Percentiles rank a stretch among this genome's conserved stretches.
phyloP scores from a whole-genome alignment of 129 eudicot species.

The Artemisia argyi region DNA sequence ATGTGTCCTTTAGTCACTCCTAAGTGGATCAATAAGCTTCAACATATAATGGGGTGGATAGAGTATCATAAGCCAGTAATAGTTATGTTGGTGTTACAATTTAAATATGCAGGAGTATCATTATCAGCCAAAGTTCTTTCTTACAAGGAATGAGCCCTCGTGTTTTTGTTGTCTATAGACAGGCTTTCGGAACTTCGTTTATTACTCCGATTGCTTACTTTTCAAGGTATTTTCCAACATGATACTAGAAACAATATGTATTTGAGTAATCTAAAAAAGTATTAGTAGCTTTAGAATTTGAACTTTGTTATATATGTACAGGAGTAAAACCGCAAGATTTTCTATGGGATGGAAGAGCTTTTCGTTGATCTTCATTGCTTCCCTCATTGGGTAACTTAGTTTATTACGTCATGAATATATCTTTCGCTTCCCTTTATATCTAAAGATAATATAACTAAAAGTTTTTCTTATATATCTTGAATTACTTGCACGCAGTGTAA shows the following conservation, averaged over 20 bases:
- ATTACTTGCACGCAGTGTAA: conserved; percentile 42
- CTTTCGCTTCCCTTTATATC: too few relatives aligned
- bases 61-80: neutral
- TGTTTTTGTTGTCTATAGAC: conserved; percentile 67
- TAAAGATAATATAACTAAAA: too few relatives aligned
- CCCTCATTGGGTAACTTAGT: conserved; percentile 55
- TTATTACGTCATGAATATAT: too few relatives aligned
- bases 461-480: too few relatives aligned
- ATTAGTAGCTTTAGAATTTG: neutral
- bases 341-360: conserved; percentile 49
- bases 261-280: neutral
- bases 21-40: too few relatives aligned
- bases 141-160: conserved; percentile 65
- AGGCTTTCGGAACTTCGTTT: conserved; percentile 50
- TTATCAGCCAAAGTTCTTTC: conserved; percentile 50
- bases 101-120: conserved; percentile 48
- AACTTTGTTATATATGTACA: conserved; percentile 3
- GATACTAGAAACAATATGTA: neutral
- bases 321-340: conserved; percentile 36
- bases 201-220: conserved; percentile 58
- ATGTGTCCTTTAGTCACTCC: too few relatives aligned
- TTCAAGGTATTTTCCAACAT: conserved; percentile 31
- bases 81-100: conserved; percentile 53
- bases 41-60: too few relatives aligned
- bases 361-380: conserved; percentile 44